A percentile compares a stretch with the other conserved stretches of the same genome.
Conservation (phyloP, 805 yeast species). For the Blastobotrys mokoenaii region DNA sequence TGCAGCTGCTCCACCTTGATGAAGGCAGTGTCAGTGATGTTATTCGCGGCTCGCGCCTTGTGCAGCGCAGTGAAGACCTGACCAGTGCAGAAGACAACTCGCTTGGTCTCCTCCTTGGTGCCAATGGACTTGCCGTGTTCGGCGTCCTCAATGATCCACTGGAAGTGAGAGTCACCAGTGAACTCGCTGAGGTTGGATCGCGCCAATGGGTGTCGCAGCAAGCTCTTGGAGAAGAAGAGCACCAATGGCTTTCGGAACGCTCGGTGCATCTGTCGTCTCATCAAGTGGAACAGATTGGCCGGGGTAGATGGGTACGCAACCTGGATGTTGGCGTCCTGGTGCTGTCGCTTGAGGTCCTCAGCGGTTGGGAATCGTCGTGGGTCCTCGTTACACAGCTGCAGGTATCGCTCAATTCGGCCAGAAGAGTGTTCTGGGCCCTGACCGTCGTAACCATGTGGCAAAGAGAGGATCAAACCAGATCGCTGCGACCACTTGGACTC, state of each 20-base stretch:
- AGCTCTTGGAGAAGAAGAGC: conserved; percentile 82
- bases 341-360: conserved; percentile 89
- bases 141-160: conserved; percentile 90
- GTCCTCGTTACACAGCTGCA: conserved; percentile 94
- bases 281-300: conserved; percentile 87
- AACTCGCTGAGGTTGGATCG: conserved; percentile 77
- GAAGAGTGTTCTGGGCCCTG: conserved; percentile 99
- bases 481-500: conserved; percentile 99
- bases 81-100: conserved; percentile 77
- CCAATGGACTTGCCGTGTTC: conserved; percentile 75
- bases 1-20: conserved; percentile 89
- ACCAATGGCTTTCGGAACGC: conserved; percentile 85
- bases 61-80: conserved; percentile 91
- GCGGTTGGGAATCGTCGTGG: conserved; percentile 86
- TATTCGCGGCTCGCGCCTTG: conserved; percentile 75
- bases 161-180: conserved; percentile 85
- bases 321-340: conserved; percentile 98
- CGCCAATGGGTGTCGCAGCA: conserved; percentile 96
- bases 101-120: conserved; percentile 75
- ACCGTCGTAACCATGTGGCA: conserved; percentile 99
- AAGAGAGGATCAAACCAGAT: conserved; percentile 87
- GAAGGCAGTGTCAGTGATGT: conserved; percentile 78
- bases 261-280: conserved; percentile 99
- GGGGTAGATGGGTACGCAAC: conserved; percentile 98
- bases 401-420: conserved; percentile 93